A percentile compares a stretch with the other conserved stretches of the same genome.
Conservation (phyloP, 2,329 filamentous ascomycete genomes). For the Sporothrix protearum region DNA sequence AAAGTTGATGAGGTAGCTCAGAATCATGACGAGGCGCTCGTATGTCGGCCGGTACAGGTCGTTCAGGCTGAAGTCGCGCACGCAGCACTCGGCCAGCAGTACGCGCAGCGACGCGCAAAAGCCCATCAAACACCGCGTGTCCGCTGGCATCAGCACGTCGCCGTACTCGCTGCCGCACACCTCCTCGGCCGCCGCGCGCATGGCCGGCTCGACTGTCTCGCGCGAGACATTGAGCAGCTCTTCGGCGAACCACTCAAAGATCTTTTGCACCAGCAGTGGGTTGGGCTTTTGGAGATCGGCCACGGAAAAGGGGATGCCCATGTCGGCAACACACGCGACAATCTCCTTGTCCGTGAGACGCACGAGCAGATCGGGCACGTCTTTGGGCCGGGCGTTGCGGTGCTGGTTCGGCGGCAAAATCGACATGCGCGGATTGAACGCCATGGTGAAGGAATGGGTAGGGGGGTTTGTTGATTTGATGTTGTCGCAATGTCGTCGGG, state of each 20-base stretch:
- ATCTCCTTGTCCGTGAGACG: slow-evolving; percentile 73
- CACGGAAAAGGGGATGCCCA: slow-evolving; percentile 83
- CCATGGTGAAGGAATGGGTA: slow-evolving; percentile 41
- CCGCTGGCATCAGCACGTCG: slow-evolving; percentile 73
- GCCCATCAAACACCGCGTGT: slow-evolving; percentile 91
- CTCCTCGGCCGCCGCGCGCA: slow-evolving; percentile 87
- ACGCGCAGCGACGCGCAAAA: slow-evolving; percentile 84
- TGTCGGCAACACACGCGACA: slow-evolving; percentile 94
- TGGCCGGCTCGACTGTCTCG: slow-evolving; percentile 89
- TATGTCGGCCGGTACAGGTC: slow-evolving; percentile 90
- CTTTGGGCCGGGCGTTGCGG: slow-evolving; percentile 53
- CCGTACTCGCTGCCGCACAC: slow-evolving; percentile 74
- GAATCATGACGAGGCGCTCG: slow-evolving; percentile 86
- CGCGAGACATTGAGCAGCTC: slow-evolving; percentile 89
- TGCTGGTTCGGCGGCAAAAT: slow-evolving; percentile 55
- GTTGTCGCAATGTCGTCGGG: not conserved
- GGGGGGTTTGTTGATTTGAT: not conserved
- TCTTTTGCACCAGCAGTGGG: slow-evolving; percentile 89
- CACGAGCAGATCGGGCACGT: slow-evolving; percentile 57
- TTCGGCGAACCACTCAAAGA: slow-evolving; percentile 97
- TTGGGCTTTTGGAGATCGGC: slow-evolving; percentile 92
- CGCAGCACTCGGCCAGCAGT: slow-evolving; percentile 80
- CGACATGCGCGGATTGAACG: slow-evolving; percentile 59
- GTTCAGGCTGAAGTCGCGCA: slow-evolving; percentile 88
- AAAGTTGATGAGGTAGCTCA: slow-evolving; percentile 98